Conservation (phyloP, 2,329 filamentous ascomycete genomes). For the Pseudogymnoascus sp. region DNA sequence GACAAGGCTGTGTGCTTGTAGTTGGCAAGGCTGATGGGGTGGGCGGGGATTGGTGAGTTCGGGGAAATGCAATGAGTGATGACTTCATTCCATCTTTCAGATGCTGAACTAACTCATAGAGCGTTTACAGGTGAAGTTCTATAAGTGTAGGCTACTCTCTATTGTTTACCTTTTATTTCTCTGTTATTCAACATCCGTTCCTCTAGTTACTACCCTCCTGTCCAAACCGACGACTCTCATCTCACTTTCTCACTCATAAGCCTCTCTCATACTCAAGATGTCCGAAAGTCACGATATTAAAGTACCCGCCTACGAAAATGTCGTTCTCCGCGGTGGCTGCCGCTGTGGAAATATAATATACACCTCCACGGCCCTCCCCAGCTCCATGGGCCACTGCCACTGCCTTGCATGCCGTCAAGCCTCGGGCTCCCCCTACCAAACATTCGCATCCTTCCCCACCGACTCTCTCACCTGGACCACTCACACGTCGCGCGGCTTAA, state of each 20-base stretch:
- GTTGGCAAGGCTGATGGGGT: neutral
- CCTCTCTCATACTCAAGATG: neutral
- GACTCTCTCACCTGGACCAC: constrained; percentile 28
- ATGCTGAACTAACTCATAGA: constrained; percentile 11
- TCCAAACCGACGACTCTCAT: neutral
- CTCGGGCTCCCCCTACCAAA: constrained; percentile 37
- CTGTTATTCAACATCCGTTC: neutral
- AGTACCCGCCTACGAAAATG: neutral
- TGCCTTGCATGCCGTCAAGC: constrained; percentile 41
- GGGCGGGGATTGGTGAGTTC: neutral
- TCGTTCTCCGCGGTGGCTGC: constrained; percentile 33
- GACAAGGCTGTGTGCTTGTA: neutral
- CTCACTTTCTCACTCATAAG: neutral
- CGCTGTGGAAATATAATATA: constrained; percentile 36
- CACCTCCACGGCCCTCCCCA: constrained; percentile 29
- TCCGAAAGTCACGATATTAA: neutral
- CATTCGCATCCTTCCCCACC: constrained; percentile 32
- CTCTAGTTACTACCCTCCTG: neutral
- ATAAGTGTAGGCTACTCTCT: neutral
- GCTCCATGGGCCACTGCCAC: constrained; percentile 34
- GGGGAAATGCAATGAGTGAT: neutral
- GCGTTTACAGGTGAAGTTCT: neutral
- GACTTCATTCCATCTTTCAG: constrained; percentile 13
- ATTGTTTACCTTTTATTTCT: neutral
- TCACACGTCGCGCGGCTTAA: constrained; percentile 11